phyloP scores from a whole-genome alignment of 2,329 filamentous ascomycete genomes.

The Plectosphaerella cucumerina region DNA sequence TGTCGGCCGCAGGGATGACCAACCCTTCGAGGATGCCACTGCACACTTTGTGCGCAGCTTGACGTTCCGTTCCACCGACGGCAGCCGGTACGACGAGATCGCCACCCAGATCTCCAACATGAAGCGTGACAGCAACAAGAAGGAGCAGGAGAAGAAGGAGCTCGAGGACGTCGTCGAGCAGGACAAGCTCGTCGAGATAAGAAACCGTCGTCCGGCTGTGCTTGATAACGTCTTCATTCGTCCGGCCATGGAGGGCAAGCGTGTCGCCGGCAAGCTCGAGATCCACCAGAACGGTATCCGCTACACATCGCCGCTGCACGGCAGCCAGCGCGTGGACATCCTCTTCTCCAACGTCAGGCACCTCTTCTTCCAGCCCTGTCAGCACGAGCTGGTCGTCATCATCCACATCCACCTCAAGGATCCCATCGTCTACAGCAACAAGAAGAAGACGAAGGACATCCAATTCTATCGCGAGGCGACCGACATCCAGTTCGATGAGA shows the following conservation, averaged over 20 bases:
- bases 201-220: slow-evolving; percentile 86
- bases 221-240: slow-evolving; percentile 95
- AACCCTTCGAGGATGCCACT: slow-evolving; percentile 93
- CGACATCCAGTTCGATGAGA: slow-evolving; percentile 98
- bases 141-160: slow-evolving; percentile 98
- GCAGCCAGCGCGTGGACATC: slow-evolving; percentile 82
- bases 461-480: slow-evolving; percentile 98
- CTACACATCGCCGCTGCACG: slow-evolving; percentile 78
- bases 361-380: slow-evolving; percentile 96
- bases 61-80: slow-evolving; percentile 89
- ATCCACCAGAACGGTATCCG: slow-evolving; percentile 99
- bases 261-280: slow-evolving; percentile 90
- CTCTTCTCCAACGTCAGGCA: slow-evolving; percentile 98
- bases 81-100: slow-evolving; percentile 84
- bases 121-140: slow-evolving; percentile 86
- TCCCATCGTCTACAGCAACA: slow-evolving; percentile 94
- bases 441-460: slow-evolving; percentile 97
- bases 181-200: slow-evolving; percentile 91
- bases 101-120: slow-evolving; percentile 91
- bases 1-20: slow-evolving; percentile 94
- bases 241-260: slow-evolving; percentile 93
- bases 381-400: slow-evolving; percentile 93
- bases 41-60: slow-evolving; percentile 95
- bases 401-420: slow-evolving; percentile 98
- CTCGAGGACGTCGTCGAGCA: slow-evolving; percentile 99